phyloP scores from a whole-genome alignment of 2,329 filamentous ascomycete species.

The Neopestalotiopsis sp. region DNA sequence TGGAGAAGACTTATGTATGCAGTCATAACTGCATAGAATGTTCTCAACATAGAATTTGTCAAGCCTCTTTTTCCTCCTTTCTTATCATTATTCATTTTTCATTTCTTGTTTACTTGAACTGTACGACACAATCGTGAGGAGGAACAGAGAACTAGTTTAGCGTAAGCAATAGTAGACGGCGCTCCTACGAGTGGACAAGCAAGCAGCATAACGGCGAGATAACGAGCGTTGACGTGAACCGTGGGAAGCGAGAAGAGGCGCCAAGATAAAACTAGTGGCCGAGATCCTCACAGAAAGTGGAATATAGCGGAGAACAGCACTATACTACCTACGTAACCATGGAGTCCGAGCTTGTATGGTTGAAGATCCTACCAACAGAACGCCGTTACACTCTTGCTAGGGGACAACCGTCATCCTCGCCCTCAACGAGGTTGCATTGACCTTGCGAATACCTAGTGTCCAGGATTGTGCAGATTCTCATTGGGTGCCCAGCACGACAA shows the following conservation, averaged over 20 bases:
- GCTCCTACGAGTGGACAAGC: background rate
- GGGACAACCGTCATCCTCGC: background rate
- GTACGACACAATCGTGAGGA: background rate
- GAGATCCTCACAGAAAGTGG: background rate
- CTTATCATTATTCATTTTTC: no score
- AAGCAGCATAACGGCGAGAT: background rate
- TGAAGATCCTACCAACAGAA: background rate
- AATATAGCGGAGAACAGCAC: background rate
- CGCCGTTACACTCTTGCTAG: background rate
- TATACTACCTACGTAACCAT: background rate
- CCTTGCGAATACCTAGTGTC: background rate
- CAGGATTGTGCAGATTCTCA: background rate
- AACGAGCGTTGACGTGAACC: background rate
- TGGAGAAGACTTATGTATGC: background rate
- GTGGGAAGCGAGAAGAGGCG: background rate
- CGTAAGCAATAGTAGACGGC: background rate
- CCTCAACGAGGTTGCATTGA: background rate
- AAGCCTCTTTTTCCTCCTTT: background rate
- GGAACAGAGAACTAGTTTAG: background rate
- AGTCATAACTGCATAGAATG: conserved; percentile 10
- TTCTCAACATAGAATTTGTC: conserved; percentile 10
- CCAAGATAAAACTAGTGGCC: background rate
- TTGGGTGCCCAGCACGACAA: background rate
- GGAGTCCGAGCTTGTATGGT: conserved; percentile 4
- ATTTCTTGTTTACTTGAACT: background rate